Conservation (phyloP, 371 early-diverging fungal species). For the Mortierella sp. region DNA sequence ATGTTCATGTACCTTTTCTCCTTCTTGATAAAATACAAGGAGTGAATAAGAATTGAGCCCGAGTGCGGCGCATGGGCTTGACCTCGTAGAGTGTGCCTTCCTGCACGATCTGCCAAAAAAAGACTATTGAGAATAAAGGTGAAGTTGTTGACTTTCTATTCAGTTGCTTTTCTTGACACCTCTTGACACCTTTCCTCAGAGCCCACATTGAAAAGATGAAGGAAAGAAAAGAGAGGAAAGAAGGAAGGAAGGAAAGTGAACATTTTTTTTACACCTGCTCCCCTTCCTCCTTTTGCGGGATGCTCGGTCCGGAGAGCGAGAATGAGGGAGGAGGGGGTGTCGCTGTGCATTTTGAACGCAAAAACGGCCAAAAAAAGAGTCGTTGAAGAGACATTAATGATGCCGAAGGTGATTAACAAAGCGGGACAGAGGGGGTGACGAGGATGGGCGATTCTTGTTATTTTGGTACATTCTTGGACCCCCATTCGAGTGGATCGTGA, state of each 20-base stretch:
- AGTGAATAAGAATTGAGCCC: neutral
- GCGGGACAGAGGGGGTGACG: neutral
- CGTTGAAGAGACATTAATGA: neutral
- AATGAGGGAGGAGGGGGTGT: neutral
- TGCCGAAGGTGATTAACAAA: neutral
- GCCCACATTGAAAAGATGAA: neutral
- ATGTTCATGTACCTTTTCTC: neutral
- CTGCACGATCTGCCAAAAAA: neutral
- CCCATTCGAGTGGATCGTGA: too few species aligned
- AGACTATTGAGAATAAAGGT: neutral
- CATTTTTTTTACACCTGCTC: neutral
- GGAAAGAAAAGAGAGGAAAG: neutral
- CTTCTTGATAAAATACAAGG: neutral
- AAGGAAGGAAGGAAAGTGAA: neutral
- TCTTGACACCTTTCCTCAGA: neutral
- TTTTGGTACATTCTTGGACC: too few species aligned
- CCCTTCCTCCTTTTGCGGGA: too few species aligned
- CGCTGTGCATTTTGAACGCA: neutral
- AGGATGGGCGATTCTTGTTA: too few species aligned
- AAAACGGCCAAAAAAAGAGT: neutral
- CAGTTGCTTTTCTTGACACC: neutral
- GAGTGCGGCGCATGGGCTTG: constrained; percentile 3
- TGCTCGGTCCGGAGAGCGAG: neutral
- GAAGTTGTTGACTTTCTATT: neutral
- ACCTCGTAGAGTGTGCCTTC: too few species aligned